Evolutionary conservation across 75 land plant genomes (phyloP).

Genomic region (Cunninghamia lanceolata): DNA sequence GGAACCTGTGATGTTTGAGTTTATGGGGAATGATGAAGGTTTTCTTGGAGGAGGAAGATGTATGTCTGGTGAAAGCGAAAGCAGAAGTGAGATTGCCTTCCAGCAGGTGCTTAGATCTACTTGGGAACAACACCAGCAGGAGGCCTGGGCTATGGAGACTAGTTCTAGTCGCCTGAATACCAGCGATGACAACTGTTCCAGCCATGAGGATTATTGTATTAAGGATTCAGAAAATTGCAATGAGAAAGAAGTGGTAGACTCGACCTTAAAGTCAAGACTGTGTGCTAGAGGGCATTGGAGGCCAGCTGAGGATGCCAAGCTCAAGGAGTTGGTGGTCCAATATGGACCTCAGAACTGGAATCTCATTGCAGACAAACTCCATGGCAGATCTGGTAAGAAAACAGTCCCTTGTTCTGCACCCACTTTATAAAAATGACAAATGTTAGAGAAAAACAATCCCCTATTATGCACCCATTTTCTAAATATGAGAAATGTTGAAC

Average conservation of each 20-base stretch:
- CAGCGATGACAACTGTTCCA: background rate
- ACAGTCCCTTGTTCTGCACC: background rate
- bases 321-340: conserved; percentile 51
- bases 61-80: background rate
- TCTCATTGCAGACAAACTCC: conserved; percentile 65
- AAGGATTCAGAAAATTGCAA: background rate
- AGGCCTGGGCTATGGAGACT: background rate
- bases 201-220: background rate
- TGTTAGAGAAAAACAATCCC: too few species aligned
- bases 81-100: conserved; percentile 11
- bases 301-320: conserved; percentile 41
- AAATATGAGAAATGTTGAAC: too few species aligned
- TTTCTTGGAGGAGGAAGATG: background rate
- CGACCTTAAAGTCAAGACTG: conserved; percentile 26
- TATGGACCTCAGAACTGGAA: conserved; percentile 82
- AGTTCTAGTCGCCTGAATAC: background rate
- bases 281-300: conserved; percentile 48
- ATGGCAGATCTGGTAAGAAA: conserved; percentile 66
- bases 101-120: background rate
- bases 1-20: background rate
- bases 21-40: background rate
- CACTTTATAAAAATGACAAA: too few species aligned
- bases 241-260: conserved; percentile 30
- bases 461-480: too few species aligned
- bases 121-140: background rate